These are phyloP conservation scores for Suhomyces faveliae DNA, from an alignment of 805 yeast species.

Conservation along the genomic window DNA sequence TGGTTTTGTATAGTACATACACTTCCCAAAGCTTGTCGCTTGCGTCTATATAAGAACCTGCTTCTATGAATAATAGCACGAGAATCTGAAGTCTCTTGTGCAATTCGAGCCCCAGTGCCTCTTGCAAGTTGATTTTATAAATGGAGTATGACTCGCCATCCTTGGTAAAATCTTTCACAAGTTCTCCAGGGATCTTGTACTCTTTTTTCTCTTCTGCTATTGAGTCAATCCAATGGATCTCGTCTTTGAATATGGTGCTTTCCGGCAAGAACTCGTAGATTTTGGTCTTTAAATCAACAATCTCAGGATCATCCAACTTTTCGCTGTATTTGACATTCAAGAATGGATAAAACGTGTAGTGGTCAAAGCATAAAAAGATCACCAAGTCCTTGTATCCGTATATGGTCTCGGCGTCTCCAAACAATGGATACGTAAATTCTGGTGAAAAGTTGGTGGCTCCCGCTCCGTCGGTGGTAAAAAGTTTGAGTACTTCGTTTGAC, in stretches of 20 bases:
- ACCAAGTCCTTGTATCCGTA: slow-evolving; percentile 76
- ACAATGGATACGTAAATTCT: slow-evolving; percentile 85
- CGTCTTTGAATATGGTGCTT: slow-evolving; percentile 60
- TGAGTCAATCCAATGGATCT: slow-evolving; percentile 61
- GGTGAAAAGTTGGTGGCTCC: slow-evolving; percentile 68
- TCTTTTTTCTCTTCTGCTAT: slow-evolving; percentile 47
- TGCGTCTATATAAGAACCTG: slow-evolving; percentile 83
- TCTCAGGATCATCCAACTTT: slow-evolving; percentile 52
- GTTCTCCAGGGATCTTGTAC: slow-evolving; percentile 44
- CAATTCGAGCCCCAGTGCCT: slow-evolving; percentile 46
- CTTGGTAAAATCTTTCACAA: slow-evolving; percentile 27
- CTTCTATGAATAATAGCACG: slow-evolving; percentile 84
- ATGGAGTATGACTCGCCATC: slow-evolving; percentile 48
- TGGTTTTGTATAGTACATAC: slow-evolving; percentile 48
- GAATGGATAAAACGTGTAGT: slow-evolving; percentile 70
- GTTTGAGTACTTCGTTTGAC: slow-evolving; percentile 63
- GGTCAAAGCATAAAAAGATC: slow-evolving; percentile 69
- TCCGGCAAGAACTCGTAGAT: slow-evolving; percentile 62
- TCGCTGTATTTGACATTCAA: slow-evolving; percentile 56
- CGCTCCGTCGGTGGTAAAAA: slow-evolving; percentile 54
- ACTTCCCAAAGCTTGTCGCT: slow-evolving; percentile 79
- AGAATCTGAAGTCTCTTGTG: slow-evolving; percentile 75
- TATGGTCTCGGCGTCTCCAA: slow-evolving; percentile 86
- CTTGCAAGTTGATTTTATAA: slow-evolving; percentile 47
- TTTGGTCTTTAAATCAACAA: slow-evolving; percentile 57